phyloP scores from a whole-genome alignment of 2,329 filamentous ascomycete species.

The Mycosphaerella arachidis region DNA sequence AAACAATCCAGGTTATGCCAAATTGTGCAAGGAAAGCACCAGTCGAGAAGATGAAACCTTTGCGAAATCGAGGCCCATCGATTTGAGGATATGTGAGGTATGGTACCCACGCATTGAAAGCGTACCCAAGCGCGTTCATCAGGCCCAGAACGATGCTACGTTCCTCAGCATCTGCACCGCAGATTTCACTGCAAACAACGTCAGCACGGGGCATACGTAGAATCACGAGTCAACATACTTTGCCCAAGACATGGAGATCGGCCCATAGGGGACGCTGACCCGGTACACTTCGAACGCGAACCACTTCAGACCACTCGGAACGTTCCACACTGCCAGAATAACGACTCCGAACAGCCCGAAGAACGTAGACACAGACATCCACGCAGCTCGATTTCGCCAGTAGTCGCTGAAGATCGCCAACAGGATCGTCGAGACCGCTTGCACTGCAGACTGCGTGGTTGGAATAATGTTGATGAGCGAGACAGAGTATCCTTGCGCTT shows the following conservation, averaged over 20 bases:
- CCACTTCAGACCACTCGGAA: conserved; percentile 33
- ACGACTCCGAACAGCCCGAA: conserved; percentile 23
- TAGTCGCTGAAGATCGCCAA: conserved; percentile 45
- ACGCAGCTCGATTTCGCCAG: conserved; percentile 17
- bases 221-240: conserved; percentile 29
- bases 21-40: conserved; percentile 22
- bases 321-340: conserved; percentile 31
- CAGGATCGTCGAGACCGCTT: conserved; percentile 55
- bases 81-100: conserved; percentile 35
- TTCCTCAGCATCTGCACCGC: conserved; percentile 58
- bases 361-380: conserved; percentile 22
- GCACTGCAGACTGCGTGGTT: conserved; percentile 49
- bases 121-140: conserved; percentile 68
- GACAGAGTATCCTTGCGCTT: conserved; percentile 43
- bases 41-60: conserved; percentile 24
- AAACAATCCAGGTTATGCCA: conserved; percentile 22
- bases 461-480: conserved; percentile 55
- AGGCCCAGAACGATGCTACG: conserved; percentile 59
- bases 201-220: conserved; percentile 3
- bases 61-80: conserved; percentile 20
- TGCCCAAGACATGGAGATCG: conserved; percentile 41
- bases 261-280: conserved; percentile 31
- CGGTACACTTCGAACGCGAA: conserved; percentile 31
- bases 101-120: conserved; percentile 66
- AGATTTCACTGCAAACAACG: conserved; percentile 42